Percentiles rank a stretch among this genome's conserved stretches.
These are phyloP conservation scores for Sphaerosporella brunnea DNA, from an alignment of 495 filamentous ascomycete genomes.

Conservation along the genomic window DNA sequence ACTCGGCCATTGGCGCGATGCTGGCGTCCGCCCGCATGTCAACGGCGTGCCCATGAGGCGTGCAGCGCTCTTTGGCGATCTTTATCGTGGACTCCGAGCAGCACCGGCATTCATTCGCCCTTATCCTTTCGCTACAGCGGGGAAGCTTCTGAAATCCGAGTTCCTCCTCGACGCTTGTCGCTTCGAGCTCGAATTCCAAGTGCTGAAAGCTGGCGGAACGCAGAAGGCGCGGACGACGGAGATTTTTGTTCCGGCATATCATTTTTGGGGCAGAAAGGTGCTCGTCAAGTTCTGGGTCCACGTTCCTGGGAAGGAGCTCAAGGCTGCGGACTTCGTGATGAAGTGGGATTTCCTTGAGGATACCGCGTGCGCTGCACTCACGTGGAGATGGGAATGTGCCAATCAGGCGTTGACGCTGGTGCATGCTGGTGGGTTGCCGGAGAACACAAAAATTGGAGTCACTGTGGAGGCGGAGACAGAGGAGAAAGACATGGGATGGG, in stretches of 20 bases:
- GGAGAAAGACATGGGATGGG: background rate
- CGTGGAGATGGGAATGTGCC: conserved; percentile 19
- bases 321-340: background rate
- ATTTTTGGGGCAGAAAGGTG: conserved; percentile 16
- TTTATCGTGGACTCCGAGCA: conserved; percentile 19
- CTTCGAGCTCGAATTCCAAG: conserved; percentile 18
- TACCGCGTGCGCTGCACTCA: conserved; percentile 4
- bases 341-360: conserved; percentile 5
- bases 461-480: background rate
- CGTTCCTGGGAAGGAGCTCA: background rate
- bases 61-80: conserved; percentile 15
- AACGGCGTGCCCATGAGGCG: conserved; percentile 12
- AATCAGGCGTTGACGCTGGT: conserved; percentile 13
- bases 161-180: conserved; percentile 15
- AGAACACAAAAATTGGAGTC: background rate
- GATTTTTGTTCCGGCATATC: conserved; percentile 22
- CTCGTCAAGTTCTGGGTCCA: conserved; percentile 4
- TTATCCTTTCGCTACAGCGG: conserved; percentile 21
- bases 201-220: background rate
- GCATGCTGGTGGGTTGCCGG: background rate
- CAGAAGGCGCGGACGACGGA: conserved; percentile 17
- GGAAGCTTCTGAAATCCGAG: conserved; percentile 14
- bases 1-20: conserved; percentile 3
- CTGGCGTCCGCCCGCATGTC: conserved; percentile 10
- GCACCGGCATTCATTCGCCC: conserved; percentile 20